Conservation (phyloP, 306 rosid genomes). For the Glycyrrhiza uralensis region DNA sequence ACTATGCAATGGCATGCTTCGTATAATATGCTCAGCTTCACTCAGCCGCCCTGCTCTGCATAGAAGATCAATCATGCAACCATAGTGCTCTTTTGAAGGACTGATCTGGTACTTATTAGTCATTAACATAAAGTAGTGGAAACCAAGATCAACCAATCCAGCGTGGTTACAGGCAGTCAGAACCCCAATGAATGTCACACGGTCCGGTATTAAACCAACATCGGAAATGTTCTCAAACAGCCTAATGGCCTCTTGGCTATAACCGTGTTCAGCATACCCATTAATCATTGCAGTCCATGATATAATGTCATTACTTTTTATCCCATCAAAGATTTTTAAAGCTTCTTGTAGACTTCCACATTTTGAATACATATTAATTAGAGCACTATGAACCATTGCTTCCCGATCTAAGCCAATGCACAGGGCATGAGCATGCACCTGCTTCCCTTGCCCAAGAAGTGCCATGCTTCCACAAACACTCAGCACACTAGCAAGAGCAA, state of each 20-base stretch:
- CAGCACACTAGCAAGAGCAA: slow-evolving; percentile 63
- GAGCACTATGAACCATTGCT: slow-evolving; percentile 61
- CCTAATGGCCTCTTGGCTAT: slow-evolving; percentile 62
- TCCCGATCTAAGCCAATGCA: slow-evolving; percentile 54
- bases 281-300: slow-evolving; percentile 84
- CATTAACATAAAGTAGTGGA: slow-evolving; percentile 55
- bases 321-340: slow-evolving; percentile 42
- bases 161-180: slow-evolving; percentile 76
- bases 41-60: slow-evolving; percentile 74
- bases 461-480: slow-evolving; percentile 82
- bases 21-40: slow-evolving; percentile 65
- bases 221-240: slow-evolving; percentile 55
- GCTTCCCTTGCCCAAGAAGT: slow-evolving; percentile 76
- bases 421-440: slow-evolving; percentile 66
- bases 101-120: slow-evolving; percentile 37
- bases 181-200: slow-evolving; percentile 70
- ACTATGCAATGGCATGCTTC: slow-evolving; percentile 46
- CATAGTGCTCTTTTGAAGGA: slow-evolving; percentile 78
- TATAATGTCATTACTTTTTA: slow-evolving; percentile 41
- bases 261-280: slow-evolving; percentile 75
- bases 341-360: slow-evolving; percentile 73
- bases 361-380: slow-evolving; percentile 68
- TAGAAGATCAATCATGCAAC: slow-evolving; percentile 76
- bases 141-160: slow-evolving; percentile 77
- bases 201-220: slow-evolving; percentile 60